Conservation (phyloP, 371 early-diverging fungal genomes). For the Mucor indicus region DNA sequence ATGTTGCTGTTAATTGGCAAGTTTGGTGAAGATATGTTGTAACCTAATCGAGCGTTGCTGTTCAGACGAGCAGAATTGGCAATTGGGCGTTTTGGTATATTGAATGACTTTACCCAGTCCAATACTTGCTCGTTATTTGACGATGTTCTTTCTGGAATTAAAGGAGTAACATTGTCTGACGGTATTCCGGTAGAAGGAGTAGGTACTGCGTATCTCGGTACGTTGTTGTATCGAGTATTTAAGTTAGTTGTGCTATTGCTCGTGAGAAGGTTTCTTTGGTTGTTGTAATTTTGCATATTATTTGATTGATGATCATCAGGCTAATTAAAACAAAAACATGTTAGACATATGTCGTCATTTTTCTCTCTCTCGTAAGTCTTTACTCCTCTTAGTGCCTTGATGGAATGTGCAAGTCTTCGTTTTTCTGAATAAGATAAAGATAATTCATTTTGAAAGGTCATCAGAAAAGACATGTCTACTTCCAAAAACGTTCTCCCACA, state of each 20-base stretch:
- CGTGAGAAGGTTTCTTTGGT: no score
- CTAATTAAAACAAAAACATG: slow-evolving; percentile 1
- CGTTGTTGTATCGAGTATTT: slow-evolving; percentile 3
- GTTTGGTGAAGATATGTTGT: no score
- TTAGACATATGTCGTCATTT: not conserved
- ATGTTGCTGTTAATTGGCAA: not conserved
- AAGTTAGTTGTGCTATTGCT: not conserved
- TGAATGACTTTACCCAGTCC: slow-evolving; percentile 19
- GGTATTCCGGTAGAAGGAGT: no score
- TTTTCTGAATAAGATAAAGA: slow-evolving; percentile 24
- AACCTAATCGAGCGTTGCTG: no score
- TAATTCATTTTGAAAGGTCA: slow-evolving; percentile 12
- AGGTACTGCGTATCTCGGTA: slow-evolving; percentile 4
- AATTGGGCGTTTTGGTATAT: slow-evolving; percentile 21
- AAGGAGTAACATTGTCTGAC: slow-evolving; percentile 8
- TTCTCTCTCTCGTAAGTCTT: not conserved
- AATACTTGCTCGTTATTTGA: slow-evolving; percentile 26
- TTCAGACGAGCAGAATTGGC: not conserved
- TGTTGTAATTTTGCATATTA: not conserved
- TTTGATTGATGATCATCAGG: slow-evolving; percentile 9
- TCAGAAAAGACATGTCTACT: slow-evolving; percentile 15
- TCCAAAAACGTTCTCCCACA: slow-evolving; percentile 22
- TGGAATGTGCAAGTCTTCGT: slow-evolving; percentile 21
- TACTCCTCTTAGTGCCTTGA: slow-evolving; percentile 25
- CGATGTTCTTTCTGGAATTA: slow-evolving; percentile 29